Evolutionary conservation across 768 basidiomycete species (phyloP), one percentile per base, ranked within the genome.

Genomic region (Termitomyces sp.): DNA sequence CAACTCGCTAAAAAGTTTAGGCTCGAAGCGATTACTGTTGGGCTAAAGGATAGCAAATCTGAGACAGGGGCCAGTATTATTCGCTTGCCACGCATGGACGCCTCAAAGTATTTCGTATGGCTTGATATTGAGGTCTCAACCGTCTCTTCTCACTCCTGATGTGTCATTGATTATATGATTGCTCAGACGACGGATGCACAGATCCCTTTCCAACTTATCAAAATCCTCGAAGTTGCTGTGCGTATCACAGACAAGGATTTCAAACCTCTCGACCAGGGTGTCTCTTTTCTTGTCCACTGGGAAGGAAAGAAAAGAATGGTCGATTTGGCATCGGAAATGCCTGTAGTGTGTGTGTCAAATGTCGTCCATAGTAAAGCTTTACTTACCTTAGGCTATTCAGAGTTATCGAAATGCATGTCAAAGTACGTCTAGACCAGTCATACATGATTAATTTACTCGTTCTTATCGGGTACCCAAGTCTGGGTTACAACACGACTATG

Each of bases 221-320:
- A 40, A 38, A 56, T 56, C 25, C 44, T 56, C 16, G 50, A 52
- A 31, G 18, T 47, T 52, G 56, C 56, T 20, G 50, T 52, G 25
- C 56, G 44, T 27, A 29, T 56, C 22, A 56, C 56, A 25, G 50
- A 56, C 45, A 46, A 47, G 25, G 22, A 56, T 52, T 48, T 39
- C 13, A 25, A 3, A 0, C 56, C 56, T 45, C 50, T 56, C 10
- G 56, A 56, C 23, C 13, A 42, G 7, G 56, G 56, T 1, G 31
- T 56, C 3, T 52, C 56, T 33, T 41, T 39, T 16, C 35, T 56
- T 32, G 50, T 56, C 38, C 56, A 56, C 27, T 52, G 50, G 50
- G 16, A 35, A 27, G 50, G 35, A 22, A 40, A 23, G 16, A 45
- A 41, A 13, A 25, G n/a, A 15, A 13, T 51, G 9, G 23, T 10